Conservation (phyloP, 208 protist genomes). For the Trypanosoma boissoni region DNA sequence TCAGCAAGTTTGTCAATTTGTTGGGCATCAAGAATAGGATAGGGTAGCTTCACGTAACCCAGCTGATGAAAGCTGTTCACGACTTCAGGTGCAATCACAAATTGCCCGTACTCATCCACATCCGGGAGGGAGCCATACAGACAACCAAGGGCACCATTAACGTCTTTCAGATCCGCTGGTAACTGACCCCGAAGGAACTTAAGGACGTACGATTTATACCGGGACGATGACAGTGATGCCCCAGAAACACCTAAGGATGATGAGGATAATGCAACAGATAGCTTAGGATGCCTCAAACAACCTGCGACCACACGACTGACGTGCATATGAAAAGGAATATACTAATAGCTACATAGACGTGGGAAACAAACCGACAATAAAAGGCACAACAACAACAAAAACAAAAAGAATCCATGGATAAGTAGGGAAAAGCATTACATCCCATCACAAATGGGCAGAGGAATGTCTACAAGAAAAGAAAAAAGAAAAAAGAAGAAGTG, state of each 20-base stretch:
- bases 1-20: slow-evolving; percentile 81
- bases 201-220: slow-evolving; percentile 73
- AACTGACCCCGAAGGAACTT: slow-evolving; percentile 78
- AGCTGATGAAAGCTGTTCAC: slow-evolving; percentile 73
- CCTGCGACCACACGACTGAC: background rate
- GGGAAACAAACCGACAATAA: too few relatives aligned
- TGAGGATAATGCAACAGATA: background rate
- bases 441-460: too few relatives aligned
- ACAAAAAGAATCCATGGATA: too few relatives aligned
- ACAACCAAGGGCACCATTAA: slow-evolving; percentile 76
- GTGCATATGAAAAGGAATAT: background rate
- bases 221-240: slow-evolving; percentile 3
- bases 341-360: too few relatives aligned
- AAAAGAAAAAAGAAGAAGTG: slow-evolving; percentile 14
- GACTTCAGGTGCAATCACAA: slow-evolving; percentile 61
- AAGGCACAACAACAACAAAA: too few relatives aligned
- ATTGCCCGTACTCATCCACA: slow-evolving; percentile 82
- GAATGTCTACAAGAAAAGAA: slow-evolving; percentile 1
- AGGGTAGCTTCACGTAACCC: slow-evolving; percentile 75
- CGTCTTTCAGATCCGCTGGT: slow-evolving; percentile 78
- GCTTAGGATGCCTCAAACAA: slow-evolving; percentile 6
- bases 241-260: background rate
- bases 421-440: too few relatives aligned
- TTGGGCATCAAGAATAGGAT: slow-evolving; percentile 47
- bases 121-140: slow-evolving; percentile 80